phyloP scores from a whole-genome alignment of 75 land plant genomes.

The Pinus tabuliformis region DNA sequence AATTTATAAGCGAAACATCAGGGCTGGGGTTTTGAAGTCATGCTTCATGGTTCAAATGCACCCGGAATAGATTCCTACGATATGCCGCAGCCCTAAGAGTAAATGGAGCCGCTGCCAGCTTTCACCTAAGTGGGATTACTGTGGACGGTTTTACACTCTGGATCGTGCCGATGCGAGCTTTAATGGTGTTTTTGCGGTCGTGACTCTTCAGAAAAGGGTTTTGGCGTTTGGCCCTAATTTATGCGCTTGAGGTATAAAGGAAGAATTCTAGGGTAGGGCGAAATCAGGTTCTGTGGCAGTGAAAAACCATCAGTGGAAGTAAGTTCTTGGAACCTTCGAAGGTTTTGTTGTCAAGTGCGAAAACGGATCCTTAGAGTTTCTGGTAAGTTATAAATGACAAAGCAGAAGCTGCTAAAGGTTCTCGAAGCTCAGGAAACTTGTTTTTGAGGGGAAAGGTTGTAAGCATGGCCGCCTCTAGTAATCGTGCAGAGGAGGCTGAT shows the following conservation, averaged over 20 bases:
- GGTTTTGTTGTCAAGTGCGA: too few species aligned
- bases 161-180: neutral
- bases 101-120: too few species aligned
- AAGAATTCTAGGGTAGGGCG: neutral
- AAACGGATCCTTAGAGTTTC: neutral
- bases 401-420: neutral
- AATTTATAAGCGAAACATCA: too few species aligned
- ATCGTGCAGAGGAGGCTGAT: neutral
- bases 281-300: neutral
- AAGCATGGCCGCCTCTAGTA: conserved; percentile 2
- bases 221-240: neutral
- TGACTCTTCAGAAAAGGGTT: neutral
- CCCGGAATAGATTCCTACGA: too few species aligned
- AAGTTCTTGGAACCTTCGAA: neutral
- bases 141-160: too few species aligned
- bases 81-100: too few species aligned
- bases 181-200: neutral
- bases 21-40: too few species aligned
- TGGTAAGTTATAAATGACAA: neutral
- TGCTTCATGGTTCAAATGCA: too few species aligned
- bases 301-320: neutral
- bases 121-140: too few species aligned
- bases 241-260: neutral
- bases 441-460: neutral
- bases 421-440: neutral